These are phyloP conservation scores for Dichotomocladium elegans DNA, from an alignment of 371 early-diverging fungal species.

Conservation along the genomic window DNA sequence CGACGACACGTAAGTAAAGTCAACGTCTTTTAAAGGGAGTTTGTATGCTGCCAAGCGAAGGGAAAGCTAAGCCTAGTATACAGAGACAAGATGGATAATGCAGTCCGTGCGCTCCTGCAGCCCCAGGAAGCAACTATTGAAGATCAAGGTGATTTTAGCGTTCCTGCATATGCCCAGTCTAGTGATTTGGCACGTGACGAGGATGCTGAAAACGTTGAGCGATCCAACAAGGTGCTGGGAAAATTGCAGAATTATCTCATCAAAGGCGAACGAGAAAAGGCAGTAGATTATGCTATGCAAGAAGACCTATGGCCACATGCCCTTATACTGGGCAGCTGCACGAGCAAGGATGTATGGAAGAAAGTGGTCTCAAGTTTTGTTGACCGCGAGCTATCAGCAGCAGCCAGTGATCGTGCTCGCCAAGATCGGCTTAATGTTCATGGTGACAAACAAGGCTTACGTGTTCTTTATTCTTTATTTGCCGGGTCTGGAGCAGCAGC, in stretches of 20 bases:
- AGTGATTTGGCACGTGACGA: not conserved
- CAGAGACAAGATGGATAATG: slow-evolving; percentile 55
- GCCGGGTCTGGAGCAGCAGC: slow-evolving; percentile 64
- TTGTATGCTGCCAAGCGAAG: too few species aligned
- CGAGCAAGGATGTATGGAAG: slow-evolving; percentile 79
- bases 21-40: not conserved
- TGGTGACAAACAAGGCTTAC: slow-evolving; percentile 60
- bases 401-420: slow-evolving; percentile 19
- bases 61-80: not conserved
- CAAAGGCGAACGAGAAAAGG: slow-evolving; percentile 70
- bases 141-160: slow-evolving; percentile 28
- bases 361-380: slow-evolving; percentile 74
- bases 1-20: slow-evolving; percentile 55
- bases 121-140: slow-evolving; percentile 19
- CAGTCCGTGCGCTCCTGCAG: slow-evolving; percentile 44
- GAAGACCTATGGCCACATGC: slow-evolving; percentile 88
- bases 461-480: slow-evolving; percentile 72
- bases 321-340: slow-evolving; percentile 83
- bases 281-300: slow-evolving; percentile 69
- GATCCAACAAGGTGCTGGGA: slow-evolving; percentile 33
- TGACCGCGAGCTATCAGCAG: slow-evolving; percentile 48
- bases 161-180: slow-evolving; percentile 35
- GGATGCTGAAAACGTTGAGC: slow-evolving; percentile 15
- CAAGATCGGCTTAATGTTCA: slow-evolving; percentile 25
- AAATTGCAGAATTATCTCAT: slow-evolving; percentile 65